These are phyloP conservation scores for Gorgonomyces haynaldii DNA, from an alignment of 192 early-diverging fungal genomes.

Conservation along the genomic window DNA sequence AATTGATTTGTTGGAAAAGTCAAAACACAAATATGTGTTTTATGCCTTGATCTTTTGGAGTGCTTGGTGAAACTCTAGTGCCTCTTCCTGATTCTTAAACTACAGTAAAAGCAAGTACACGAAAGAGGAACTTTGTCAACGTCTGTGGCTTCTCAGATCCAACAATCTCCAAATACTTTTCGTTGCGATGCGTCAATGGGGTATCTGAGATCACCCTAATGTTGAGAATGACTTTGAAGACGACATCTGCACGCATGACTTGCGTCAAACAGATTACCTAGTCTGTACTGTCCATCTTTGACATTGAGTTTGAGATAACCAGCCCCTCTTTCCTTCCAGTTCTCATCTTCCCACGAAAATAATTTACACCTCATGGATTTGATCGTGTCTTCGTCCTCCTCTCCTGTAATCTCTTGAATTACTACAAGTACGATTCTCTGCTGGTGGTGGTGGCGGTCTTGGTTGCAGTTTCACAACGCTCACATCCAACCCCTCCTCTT, in stretches of 20 bases:
- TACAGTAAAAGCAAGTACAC: too few species aligned
- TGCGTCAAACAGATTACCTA: not conserved
- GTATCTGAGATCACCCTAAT: not conserved
- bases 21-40: too few species aligned
- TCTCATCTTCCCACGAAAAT: not conserved
- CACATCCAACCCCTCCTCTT: too few species aligned
- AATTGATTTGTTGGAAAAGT: too few species aligned
- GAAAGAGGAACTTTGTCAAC: constrained; percentile 1
- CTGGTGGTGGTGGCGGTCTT: too few species aligned
- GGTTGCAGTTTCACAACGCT: too few species aligned
- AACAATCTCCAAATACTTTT: not conserved
- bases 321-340: not conserved
- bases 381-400: not conserved
- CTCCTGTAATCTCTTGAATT: not conserved
- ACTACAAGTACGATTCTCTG: too few species aligned
- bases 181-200: not conserved
- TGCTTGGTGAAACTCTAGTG: too few species aligned
- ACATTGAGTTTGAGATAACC: not conserved
- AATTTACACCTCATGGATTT: not conserved
- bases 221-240: not conserved
- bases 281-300: not conserved
- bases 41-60: too few species aligned
- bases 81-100: too few species aligned
- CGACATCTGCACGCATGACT: not conserved
- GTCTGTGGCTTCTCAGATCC: not conserved